Evolutionary conservation across 176 grass and related monocot genomes (phyloP), one percentile per base, ranked within the genome.

Genomic region (Oryza rufipogon): DNA sequence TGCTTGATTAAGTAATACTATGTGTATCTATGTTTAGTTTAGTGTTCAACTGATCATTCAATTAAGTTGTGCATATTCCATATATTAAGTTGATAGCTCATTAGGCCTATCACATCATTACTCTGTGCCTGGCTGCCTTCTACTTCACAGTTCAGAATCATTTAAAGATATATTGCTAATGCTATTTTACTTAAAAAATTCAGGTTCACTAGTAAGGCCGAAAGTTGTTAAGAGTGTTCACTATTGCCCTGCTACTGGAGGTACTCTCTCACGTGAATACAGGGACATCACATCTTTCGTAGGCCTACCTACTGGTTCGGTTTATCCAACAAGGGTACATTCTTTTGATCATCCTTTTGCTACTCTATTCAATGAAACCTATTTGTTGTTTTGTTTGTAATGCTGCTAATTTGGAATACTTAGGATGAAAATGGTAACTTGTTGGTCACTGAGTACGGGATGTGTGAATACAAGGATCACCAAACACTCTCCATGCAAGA

Each of bases 141-240:
- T 77, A 44, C 10, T 26, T 73, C 30, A 45, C 28, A 45, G 38
- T 73, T 36, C 19, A 73, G 44, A 32, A 79, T 5, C 23, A 73
- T 72, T 26, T 28, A 22, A 34, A 38, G 49, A 63, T 14, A 61
- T 19, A 34, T 41, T 19, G 26, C 74, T 87, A 85, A 87, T 83
- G 7, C 38, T 23, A 19, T 70, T 61, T 63, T 79, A n/a, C 6
- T 39, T 28, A 78, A 77, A 74, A 76, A 82, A 78, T 2, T 68
- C 71, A 99, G 96, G 96, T 19, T 99, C 96, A 0, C 82, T 99
- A 56, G 96, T 99, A 20, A 89, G 93, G 83, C 93, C 96, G 1
- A 99, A 99, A 80, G 96, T 99, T 77, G 91, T 99, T n/a, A 99
- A 94, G 88, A 99, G 96, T 68, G 88, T 96, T 69, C 96, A 96